Base-by-base conservation (phyloP, 2,329 filamentous ascomycete genomes). In the Cladorrhinum sp. region DNA sequence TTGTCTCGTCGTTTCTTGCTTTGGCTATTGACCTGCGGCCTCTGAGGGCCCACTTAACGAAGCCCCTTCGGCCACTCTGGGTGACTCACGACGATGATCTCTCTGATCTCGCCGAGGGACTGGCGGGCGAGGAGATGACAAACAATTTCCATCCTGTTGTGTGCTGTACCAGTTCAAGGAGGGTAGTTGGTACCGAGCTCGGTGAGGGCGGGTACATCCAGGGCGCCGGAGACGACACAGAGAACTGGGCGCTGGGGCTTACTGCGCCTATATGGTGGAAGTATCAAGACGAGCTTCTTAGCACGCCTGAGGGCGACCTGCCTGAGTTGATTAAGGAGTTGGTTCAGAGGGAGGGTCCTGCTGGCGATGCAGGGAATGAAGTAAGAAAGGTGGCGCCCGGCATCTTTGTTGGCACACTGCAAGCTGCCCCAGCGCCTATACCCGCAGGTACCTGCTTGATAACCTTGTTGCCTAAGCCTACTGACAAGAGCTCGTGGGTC, bases 181-280 rank as follows among this genome's bases (percentile, higher is more conserved):
- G 89, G 16, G 86, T 92, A 1, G 76, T 77, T 1, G 89, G 86
- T 12, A 85, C 84, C 2, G 91, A 93, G 71, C 79, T 84, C 66
- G 85, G 63, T 10, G 68, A 66, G 49, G 84, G 83, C 2, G 87
- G 87, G 5, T 99, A 99, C 71, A 89, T 99, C 61, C 95, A 98
- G 75, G 95, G 95, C 55, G 93, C 93, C 0, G 95, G 90, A 1
- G 95, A 99, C 73, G 95, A 99, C 72, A 91, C 90, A 12, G 95
- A 99, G 78, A 91, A 91, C 67, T 99, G 95, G 95, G 89, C 92
- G 1, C 78, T 84, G 57, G 92, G 91, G 0, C 81, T 98, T 16
- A 95, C 90, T 0, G 85, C 93, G 0, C 72, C 78, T 0, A 64
- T 93, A 0, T 99, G 96, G 75, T 99, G 95, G 95, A 74, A 74